Evolutionary conservation across 192 early-diverging fungal species (phyloP).

Genomic region (Jimgerdemannia flammicorona): DNA sequence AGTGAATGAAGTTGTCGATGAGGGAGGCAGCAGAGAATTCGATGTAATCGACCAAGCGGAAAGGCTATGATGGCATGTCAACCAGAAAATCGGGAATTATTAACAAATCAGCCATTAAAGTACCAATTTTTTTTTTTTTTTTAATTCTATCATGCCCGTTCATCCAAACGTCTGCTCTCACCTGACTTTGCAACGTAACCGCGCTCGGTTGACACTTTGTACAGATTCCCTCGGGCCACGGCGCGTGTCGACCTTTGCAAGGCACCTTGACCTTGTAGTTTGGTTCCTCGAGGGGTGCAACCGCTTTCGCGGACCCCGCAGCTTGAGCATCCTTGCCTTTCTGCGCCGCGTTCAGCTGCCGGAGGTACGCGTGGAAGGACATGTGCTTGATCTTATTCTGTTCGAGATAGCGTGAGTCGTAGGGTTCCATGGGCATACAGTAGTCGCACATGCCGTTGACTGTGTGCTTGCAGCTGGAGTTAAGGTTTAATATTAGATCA

Average conservation of each 20-base stretch:
- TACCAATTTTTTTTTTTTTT: slow-evolving; percentile 6
- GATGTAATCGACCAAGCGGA: slow-evolving; percentile 95
- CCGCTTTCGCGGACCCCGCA: slow-evolving; percentile 41
- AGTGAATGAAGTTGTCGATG: slow-evolving; percentile 82
- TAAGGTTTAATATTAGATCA: slow-evolving; percentile 28
- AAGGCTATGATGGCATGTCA: slow-evolving; percentile 47
- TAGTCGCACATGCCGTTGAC: slow-evolving; percentile 89
- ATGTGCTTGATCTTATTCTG: slow-evolving; percentile 95
- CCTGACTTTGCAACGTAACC: slow-evolving; percentile 79
- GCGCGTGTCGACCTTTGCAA: slow-evolving; percentile 78
- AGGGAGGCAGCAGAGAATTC: slow-evolving; percentile 82
- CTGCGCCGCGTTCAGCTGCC: slow-evolving; percentile 62
- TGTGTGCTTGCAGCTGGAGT: slow-evolving; percentile 72
- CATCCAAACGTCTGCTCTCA: neutral
- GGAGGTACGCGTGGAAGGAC: slow-evolving; percentile 91
- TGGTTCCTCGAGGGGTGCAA: slow-evolving; percentile 85
- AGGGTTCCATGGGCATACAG: slow-evolving; percentile 92
- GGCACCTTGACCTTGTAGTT: slow-evolving; percentile 73
- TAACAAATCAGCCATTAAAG: slow-evolving; percentile 7
- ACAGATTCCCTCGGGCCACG: slow-evolving; percentile 95
- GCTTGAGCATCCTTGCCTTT: slow-evolving; percentile 53
- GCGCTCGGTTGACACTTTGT: slow-evolving; percentile 96
- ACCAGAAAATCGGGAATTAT: slow-evolving; percentile 2
- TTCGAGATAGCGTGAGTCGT: slow-evolving; percentile 80
- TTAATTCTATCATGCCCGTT: slow-evolving; percentile 15